phyloP scores from a whole-genome alignment of 2,329 filamentous ascomycete genomes.

The Neofusicoccum sp. region DNA sequence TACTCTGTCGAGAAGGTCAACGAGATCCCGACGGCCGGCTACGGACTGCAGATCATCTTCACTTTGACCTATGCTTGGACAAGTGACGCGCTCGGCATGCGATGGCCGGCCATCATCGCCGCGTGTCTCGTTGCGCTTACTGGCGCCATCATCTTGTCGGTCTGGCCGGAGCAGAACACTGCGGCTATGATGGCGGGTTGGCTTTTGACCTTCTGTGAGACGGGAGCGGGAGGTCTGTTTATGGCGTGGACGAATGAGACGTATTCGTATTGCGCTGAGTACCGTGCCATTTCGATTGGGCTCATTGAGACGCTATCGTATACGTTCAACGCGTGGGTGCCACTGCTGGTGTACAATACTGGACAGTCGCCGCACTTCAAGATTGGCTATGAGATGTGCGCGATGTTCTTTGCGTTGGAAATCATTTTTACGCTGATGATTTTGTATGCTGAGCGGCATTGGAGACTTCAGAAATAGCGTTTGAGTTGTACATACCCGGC shows the following conservation, averaged over 20 bases:
- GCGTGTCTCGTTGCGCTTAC: conserved; percentile 33
- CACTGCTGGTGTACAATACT: conserved; percentile 25
- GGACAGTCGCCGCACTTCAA: conserved; percentile 27
- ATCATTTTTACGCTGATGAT: conserved; percentile 24
- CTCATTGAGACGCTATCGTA: conserved; percentile 26
- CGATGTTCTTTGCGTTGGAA: conserved; percentile 32
- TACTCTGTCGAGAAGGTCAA: conserved; percentile 21
- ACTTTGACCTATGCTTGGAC: conserved; percentile 26
- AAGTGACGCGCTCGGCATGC: conserved; percentile 25
- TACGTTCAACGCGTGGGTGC: conserved; percentile 28
- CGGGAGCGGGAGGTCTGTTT: conserved; percentile 40
- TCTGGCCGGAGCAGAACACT: conserved; percentile 39
- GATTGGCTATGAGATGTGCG: conserved; percentile 32
- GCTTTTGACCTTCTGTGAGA: conserved; percentile 41
- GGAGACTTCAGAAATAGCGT: not conserved
- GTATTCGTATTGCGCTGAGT: conserved; percentile 25
- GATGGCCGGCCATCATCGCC: conserved; percentile 27
- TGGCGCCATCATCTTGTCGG: conserved; percentile 39
- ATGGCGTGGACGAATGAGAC: conserved; percentile 38
- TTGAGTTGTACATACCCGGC: not conserved
- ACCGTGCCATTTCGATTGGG: conserved; percentile 25
- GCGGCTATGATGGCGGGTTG: conserved; percentile 42
- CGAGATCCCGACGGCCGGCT: conserved; percentile 21
- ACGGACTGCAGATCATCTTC: conserved; percentile 22
- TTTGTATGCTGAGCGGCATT: not conserved